Evolutionary conservation across 2,329 filamentous ascomycete species (phyloP).

Genomic region (Neodidymelliopsis sp.): DNA sequence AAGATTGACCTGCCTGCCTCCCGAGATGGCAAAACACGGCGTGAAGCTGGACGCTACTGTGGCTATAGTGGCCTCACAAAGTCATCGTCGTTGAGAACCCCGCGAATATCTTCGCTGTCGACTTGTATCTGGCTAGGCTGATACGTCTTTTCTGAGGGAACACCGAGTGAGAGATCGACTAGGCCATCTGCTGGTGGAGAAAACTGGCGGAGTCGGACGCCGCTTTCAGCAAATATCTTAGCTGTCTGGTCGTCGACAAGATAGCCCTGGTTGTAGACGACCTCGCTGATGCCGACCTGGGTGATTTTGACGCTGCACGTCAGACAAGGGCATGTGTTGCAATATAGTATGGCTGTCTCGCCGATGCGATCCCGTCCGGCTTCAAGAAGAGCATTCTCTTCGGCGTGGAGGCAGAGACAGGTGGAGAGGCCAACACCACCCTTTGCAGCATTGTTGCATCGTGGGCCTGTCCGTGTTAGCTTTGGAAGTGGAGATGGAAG

Average conservation of each 20-base stretch:
- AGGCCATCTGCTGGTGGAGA: conserved; percentile 61
- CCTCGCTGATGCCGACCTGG: conserved; percentile 93
- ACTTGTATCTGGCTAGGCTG: neutral
- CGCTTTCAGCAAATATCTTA: conserved; percentile 81
- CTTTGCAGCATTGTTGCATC: conserved; percentile 80
- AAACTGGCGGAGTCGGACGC: conserved; percentile 86
- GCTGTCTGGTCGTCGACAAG: conserved; percentile 89
- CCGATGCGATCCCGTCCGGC: conserved; percentile 90
- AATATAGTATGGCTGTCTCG: conserved; percentile 84
- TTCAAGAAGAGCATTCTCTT: conserved; percentile 96
- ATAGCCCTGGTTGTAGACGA: conserved; percentile 92
- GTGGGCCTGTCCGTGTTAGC: conserved; percentile 53
- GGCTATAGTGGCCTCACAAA: conserved; percentile 32
- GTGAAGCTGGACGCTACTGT: neutral
- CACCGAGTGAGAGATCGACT: conserved; percentile 38
- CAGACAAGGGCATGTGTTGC: conserved; percentile 94
- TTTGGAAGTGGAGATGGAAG: neutral
- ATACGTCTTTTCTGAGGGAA: neutral
- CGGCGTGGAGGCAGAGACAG: conserved; percentile 95
- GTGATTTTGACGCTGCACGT: conserved; percentile 99
- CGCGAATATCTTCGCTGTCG: conserved; percentile 28
- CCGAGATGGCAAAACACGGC: too few relatives aligned
- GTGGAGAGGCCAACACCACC: conserved; percentile 79
- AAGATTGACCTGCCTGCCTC: too few relatives aligned
- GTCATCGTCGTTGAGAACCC: conserved; percentile 30